Evolutionary conservation across 2,329 filamentous ascomycete species (phyloP), one percentile per base, ranked within the genome.

Genomic region (Talaromyces sp.): DNA sequence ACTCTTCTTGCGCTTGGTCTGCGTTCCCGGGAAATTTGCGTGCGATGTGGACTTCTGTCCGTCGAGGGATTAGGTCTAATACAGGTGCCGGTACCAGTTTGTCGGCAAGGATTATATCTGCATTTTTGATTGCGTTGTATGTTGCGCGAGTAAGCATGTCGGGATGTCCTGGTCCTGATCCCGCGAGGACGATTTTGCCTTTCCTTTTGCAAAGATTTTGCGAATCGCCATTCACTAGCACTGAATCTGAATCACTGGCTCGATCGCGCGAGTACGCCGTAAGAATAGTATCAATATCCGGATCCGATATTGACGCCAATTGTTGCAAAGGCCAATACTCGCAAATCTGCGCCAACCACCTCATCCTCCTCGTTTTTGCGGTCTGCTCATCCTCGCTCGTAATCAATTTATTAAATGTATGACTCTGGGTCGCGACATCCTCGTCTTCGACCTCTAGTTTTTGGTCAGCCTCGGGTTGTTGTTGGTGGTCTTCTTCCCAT

Each of bases 1-100:
- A 84, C 73, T 99, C 94, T 68, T 92, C 86, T 71, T 99, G 94
- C 0, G 94, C 94, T 45, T 85, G 85, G 66, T 99, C 94, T 40
- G 94, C 94, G 73, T 99, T 97, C 21, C 94, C 94, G 0, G 94
- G 94, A 74, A 99, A 99, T 72, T 99, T 99, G 68, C 92, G 88
- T 4, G 94, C 93, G 66, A 99, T 99, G 66, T 90, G 86, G 11
- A 97, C 87, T 9, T 88, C 87, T 8, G 92, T 96, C 56, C 93
- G 85, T 36, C 94, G 89, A 1, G 94, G 94, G 57, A 97, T 89
- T 15, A 99, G 84, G 63, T 93, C 89, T 9, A 99, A 80, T 2
- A 99, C 90, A 7, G 88, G 85, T 0, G 89, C 81, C 0, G 94
- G 80, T n/a, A 84, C 80, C 25, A 83, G 79, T 48, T 81, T 78